phyloP scores from a whole-genome alignment of 805 yeast species.

The Zygosaccharomyces bisporus region DNA sequence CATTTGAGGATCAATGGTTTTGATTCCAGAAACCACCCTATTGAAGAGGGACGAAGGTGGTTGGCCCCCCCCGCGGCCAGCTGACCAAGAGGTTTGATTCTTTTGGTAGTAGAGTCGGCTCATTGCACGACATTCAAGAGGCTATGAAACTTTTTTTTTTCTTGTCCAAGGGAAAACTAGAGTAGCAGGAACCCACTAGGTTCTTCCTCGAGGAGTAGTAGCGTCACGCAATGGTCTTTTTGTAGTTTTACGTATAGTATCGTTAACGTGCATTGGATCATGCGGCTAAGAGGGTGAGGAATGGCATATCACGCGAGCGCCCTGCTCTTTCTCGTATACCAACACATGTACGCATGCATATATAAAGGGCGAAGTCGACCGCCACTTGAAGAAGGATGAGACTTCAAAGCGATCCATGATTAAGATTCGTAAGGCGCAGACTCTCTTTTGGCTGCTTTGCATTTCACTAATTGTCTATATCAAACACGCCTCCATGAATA shows the following conservation, averaged over 20 bases:
- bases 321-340: background rate
- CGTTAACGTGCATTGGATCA: background rate
- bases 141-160: background rate
- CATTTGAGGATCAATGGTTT: conserved; percentile 34
- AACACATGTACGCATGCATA: background rate
- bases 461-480: background rate
- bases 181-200: background rate
- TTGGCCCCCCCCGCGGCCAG: conserved; percentile 10
- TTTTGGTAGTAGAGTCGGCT: conserved; percentile 27
- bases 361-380: background rate
- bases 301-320: background rate
- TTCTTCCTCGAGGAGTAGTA: conserved; percentile 7
- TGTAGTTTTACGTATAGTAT: background rate
- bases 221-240: conserved; percentile 4
- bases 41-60: conserved; percentile 36
- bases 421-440: conserved; percentile 2
- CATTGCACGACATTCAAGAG: background rate
- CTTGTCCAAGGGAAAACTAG: background rate
- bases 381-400: background rate
- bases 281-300: background rate
- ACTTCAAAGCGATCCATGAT: background rate
- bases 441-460: conserved; percentile 1
- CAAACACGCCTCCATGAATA: conserved; percentile 10
- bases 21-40: conserved; percentile 26
- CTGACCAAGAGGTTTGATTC: conserved; percentile 36